Conservation (phyloP, 495 filamentous ascomycete species). For the Penicillium mononematosum region DNA sequence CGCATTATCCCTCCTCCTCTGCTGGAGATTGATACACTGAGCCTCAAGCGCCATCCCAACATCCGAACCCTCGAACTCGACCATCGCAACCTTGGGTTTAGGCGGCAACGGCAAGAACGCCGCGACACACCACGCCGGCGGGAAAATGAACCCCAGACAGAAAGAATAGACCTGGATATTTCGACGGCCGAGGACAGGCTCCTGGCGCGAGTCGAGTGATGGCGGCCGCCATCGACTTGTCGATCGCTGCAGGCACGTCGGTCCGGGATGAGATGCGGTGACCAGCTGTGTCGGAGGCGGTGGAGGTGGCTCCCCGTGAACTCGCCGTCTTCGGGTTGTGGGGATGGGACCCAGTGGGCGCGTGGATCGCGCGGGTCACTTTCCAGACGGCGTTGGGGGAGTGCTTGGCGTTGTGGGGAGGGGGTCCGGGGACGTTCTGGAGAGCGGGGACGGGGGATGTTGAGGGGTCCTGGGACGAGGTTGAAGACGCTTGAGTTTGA, state of each 20-base stretch:
- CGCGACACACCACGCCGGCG: constrained; percentile 85
- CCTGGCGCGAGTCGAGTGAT: constrained; percentile 61
- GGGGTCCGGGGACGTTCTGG: constrained; percentile 10
- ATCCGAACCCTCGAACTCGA: constrained; percentile 30
- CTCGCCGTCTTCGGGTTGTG: constrained; percentile 25
- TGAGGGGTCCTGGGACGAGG: constrained; percentile 32
- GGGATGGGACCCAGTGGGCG: constrained; percentile 41
- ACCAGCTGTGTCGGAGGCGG: constrained; percentile 57
- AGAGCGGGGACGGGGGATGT: constrained; percentile 20
- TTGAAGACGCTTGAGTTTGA: constrained; percentile 35
- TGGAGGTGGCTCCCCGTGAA: constrained; percentile 24
- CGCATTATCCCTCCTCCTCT: constrained; percentile 72
- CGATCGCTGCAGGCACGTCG: constrained; percentile 41
- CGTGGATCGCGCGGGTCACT: constrained; percentile 46
- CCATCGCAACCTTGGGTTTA: constrained; percentile 36
- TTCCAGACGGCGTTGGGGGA: constrained; percentile 26
- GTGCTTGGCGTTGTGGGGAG: constrained; percentile 4
- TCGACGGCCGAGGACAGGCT: constrained; percentile 58
- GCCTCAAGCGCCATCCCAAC: constrained; percentile 48
- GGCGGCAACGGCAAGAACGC: constrained; percentile 76
- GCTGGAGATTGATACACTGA: constrained; percentile 50
- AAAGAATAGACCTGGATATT: constrained; percentile 88
- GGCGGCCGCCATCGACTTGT: constrained; percentile 63
- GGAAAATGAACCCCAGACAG: constrained; percentile 81
- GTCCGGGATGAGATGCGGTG: constrained; percentile 71